Percentiles rank a stretch among this genome's conserved stretches.
These are phyloP conservation scores for Trichophyton mentagrophytes DNA, from an alignment of 2,329 filamentous ascomycete genomes.

Conservation along the genomic window DNA sequence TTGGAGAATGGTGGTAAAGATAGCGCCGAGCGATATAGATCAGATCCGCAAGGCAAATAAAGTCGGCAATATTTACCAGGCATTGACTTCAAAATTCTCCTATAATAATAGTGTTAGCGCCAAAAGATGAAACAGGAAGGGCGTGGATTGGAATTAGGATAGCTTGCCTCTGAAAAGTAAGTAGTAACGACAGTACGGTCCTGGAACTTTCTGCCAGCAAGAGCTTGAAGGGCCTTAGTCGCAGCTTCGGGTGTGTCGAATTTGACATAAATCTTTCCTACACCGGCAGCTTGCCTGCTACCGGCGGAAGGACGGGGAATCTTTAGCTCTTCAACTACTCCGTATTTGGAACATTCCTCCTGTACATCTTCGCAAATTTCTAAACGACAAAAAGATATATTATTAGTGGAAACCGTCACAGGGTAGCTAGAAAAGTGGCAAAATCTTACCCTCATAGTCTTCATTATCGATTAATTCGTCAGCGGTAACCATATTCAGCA, in stretches of 20 bases:
- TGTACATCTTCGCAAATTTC: conserved; percentile 93
- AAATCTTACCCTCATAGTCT: conserved; percentile 71
- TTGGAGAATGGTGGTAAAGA: background rate
- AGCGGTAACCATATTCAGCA: conserved; percentile 96
- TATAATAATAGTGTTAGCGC: conserved; percentile 24
- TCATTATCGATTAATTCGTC: conserved; percentile 90
- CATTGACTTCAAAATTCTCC: conserved; percentile 89
- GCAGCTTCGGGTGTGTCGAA: conserved; percentile 68
- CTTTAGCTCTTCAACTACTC: conserved; percentile 75
- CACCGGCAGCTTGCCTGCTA: conserved; percentile 70
- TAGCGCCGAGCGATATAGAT: background rate
- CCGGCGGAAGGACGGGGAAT: conserved; percentile 77
- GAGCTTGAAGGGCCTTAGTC: conserved; percentile 70
- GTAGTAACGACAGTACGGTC: conserved; percentile 93
- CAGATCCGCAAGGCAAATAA: background rate
- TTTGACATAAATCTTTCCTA: conserved; percentile 97
- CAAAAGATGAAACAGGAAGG: conserved; percentile 22
- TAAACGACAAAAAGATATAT: conserved; percentile 27
- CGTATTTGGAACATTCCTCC: conserved; percentile 89
- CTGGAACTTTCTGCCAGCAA: conserved; percentile 91
- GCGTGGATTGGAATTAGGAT: background rate
- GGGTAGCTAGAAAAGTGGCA: background rate
- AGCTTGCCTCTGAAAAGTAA: conserved; percentile 77
- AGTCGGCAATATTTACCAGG: conserved; percentile 50
- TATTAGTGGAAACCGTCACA: background rate